Percentiles rank a stretch among this genome's conserved stretches.
Conservation (phyloP, 495 filamentous ascomycete genomes). For the Lasiosphaeria ovina region DNA sequence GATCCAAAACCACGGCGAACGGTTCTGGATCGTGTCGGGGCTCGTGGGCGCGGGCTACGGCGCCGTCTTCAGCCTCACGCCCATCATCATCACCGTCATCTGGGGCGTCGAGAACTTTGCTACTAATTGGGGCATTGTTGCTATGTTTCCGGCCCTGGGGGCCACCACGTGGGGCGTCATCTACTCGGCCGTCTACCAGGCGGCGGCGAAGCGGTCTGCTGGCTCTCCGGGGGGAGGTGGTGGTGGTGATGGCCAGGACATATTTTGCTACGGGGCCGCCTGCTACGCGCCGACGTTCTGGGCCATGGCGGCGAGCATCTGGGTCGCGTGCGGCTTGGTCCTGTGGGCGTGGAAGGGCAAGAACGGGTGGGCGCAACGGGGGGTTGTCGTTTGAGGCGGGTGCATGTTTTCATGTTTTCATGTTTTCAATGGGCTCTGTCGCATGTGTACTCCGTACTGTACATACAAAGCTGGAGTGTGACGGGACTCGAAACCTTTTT, state of each 20-base stretch:
- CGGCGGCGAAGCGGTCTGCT: conserved; percentile 41
- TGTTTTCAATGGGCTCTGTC: too few relatives aligned
- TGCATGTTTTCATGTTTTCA: background rate
- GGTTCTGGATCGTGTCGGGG: conserved; percentile 78
- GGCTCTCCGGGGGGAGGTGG: background rate
- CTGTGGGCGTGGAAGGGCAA: conserved; percentile 75
- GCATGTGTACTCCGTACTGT: too few relatives aligned
- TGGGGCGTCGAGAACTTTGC: conserved; percentile 99
- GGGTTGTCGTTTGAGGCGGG: conserved; percentile 61
- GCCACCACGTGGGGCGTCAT: conserved; percentile 82
- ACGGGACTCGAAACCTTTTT: too few relatives aligned
- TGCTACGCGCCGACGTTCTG: conserved; percentile 81
- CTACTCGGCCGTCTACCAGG: conserved; percentile 79
- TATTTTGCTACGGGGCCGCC: conserved; percentile 67
- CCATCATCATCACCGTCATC: conserved; percentile 88
- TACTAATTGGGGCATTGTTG: conserved; percentile 95
- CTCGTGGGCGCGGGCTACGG: conserved; percentile 89
- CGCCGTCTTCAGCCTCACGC: conserved; percentile 80
- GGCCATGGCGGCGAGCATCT: conserved; percentile 74
- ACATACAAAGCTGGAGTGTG: too few relatives aligned
- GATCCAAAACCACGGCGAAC: conserved; percentile 60
- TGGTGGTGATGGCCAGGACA: conserved; percentile 38
- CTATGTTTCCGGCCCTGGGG: conserved; percentile 81
- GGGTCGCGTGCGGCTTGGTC: conserved; percentile 73
- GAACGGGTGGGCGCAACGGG: conserved; percentile 72